Base-by-base conservation (phyloP, 164 flowering plant species). In the Echeveria elegans region DNA sequence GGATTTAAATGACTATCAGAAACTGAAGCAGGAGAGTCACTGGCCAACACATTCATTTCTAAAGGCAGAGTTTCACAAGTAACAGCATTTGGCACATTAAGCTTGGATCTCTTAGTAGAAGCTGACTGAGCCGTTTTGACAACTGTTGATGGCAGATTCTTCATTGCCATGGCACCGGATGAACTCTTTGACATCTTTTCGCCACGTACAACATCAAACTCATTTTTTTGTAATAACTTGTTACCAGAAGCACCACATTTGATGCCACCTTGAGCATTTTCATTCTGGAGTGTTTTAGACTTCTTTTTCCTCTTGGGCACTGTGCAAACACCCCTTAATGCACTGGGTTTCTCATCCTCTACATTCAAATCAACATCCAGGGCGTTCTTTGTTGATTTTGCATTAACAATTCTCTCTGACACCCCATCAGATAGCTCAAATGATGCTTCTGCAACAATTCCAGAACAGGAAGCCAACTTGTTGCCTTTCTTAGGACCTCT, bases 401-500 rank as follows among this genome's bases (percentile, higher is more conserved):
- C 72, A 58, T 66, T 69, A 16, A 64, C 30, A 47, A 69, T 26
- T 31, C 47, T 68, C 37, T 12, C 31, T 2, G 61, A 38, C 34
- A 64, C 47, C 36, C 16, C 67, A 32, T 68, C 72, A 10, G 23
- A 58, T 21, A n/a, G 66, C 56, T 70, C 80, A 1, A 0, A 65
- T 28, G 4, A 66, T 63, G 37, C 65, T 63, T 62, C 59, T 47
- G 50, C 64, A 69, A 40, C 59, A 56, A 36, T 68, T 10, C 63
- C 79, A 68, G 62, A 76, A 21, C 58, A n/a, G 6, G 9, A 48
- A 29, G 68, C 74, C 65, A 72, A 66, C 63, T 80, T 83, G 70
- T 50, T 60, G 70, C 76, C 83, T 69, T 77, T 79, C 80, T 87
- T 88, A 0, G 90, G 90, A 68, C 79, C 81, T 76, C 76, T 89